A percentile compares a stretch with the other conserved stretches of the same genome.
phyloP scores from a whole-genome alignment of 176 grass and related monocot genomes.

The Zea luxurians region DNA sequence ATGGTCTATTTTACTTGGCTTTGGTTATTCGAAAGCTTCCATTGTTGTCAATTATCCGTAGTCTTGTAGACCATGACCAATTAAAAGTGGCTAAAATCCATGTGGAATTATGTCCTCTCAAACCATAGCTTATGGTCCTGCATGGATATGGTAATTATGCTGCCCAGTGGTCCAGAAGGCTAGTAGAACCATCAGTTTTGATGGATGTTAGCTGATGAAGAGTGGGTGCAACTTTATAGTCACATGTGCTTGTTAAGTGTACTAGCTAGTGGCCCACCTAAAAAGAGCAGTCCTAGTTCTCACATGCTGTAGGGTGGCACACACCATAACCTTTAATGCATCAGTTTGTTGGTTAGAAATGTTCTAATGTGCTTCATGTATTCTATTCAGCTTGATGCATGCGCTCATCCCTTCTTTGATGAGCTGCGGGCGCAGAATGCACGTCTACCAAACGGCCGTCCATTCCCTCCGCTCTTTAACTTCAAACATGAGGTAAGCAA shows the following conservation, averaged over 20 bases:
- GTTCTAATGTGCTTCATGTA: constrained; percentile 27
- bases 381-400: constrained; percentile 88
- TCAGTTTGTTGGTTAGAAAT: not conserved
- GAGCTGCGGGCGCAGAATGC: constrained; percentile 81
- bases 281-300: constrained; percentile 21
- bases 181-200: constrained; percentile 35
- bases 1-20: not conserved
- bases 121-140: constrained; percentile 30
- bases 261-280: constrained; percentile 36
- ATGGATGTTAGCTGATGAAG: constrained; percentile 31
- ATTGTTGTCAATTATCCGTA: not conserved
- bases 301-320: constrained; percentile 30
- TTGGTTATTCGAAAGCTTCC: not conserved
- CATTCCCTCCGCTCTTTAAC: constrained; percentile 87
- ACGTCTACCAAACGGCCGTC: constrained; percentile 71
- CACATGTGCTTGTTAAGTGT: constrained; percentile 43
- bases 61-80: not conserved
- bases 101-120: no score
- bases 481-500: constrained; percentile 85
- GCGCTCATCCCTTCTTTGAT: constrained; percentile 90
- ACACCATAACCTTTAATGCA: constrained; percentile 3
- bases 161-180: constrained; percentile 32
- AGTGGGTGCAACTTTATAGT: constrained; percentile 37
- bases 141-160: constrained; percentile 31
- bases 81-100: not conserved